Base-by-base conservation (phyloP, 768 basidiomycete genomes). In the Tylopilus sp. region DNA sequence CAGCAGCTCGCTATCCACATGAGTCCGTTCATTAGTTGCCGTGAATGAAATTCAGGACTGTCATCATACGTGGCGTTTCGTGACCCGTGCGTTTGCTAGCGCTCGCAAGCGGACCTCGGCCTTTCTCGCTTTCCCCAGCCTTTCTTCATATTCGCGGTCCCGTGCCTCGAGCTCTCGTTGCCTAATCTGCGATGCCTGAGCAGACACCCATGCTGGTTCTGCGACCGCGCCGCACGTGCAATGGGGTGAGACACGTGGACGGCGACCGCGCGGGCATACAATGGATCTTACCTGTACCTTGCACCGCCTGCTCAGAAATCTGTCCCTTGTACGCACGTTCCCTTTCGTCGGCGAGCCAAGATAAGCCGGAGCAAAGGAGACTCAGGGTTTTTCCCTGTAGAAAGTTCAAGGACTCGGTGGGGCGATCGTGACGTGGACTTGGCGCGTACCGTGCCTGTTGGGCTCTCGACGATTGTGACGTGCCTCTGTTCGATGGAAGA, bases 351-450 rank as follows among this genome's bases (percentile, higher is more conserved):
- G 69, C 63, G 18, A 90, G 73, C 89, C 88, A 95, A 1, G 85
- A 81, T 36, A 94, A 68, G 9, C 86, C 75, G 4, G 88, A 78
- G 56, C 85, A 90, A 23, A 95, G 75, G 15, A 95, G 73, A 61
- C 84, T 89, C 30, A 93, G 69, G 0, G 92, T 93, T 69, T 95
- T 95, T 23, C 92, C 92, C 91, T 94, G 61, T 2, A 20, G n/a
- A 3, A 21, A 26, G 30, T 6, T 55, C 43, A 51, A 23, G 18
- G 15, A 44, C 12, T 50, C 1, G 22, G 28, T 22, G 13, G 3
- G 20, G 25, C 17, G 31, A 17, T n/a, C 6, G 33, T 31, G n/a
- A 20, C 36, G 4, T 25, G 15, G 31, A 50, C 13, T 23, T 25
- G 9, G 31, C 39, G 61, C 80, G 67, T 51, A 91, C 91, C 22